Evolutionary conservation across 1,139 yeast genomes (phyloP).

Genomic region (Spencermartinsiella ligniputridi): DNA sequence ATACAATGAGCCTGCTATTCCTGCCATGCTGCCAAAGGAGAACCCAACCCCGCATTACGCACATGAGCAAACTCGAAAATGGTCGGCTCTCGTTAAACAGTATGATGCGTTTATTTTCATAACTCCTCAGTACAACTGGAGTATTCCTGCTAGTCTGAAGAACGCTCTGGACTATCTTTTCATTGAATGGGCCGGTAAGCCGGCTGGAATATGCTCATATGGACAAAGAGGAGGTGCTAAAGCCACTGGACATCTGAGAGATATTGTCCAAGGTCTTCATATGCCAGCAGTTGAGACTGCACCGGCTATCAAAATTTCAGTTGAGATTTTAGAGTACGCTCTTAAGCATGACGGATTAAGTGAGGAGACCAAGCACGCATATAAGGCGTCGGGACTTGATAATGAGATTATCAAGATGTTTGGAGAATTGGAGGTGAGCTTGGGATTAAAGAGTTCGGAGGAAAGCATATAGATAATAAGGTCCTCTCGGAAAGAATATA

Average conservation of each 20-base stretch:
- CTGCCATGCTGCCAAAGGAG: slow-evolving; percentile 9
- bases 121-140: slow-evolving; percentile 35
- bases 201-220: slow-evolving; percentile 30
- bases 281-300: slow-evolving; percentile 3
- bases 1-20: slow-evolving; percentile 14
- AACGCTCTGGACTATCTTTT: slow-evolving; percentile 34
- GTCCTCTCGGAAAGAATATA: too few relatives aligned
- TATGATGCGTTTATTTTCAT: slow-evolving; percentile 30
- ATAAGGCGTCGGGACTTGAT: background rate
- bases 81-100: slow-evolving; percentile 9
- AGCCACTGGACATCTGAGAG: slow-evolving; percentile 30
- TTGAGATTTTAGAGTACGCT: background rate
- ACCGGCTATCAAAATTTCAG: background rate
- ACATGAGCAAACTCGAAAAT: slow-evolving; percentile 12
- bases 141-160: slow-evolving; percentile 34
- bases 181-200: slow-evolving; percentile 32
- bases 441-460: too few relatives aligned
- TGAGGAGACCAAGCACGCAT: background rate
- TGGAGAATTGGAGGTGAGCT: too few relatives aligned
- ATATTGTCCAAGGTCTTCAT: slow-evolving; percentile 7
- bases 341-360: background rate
- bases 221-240: slow-evolving; percentile 35
- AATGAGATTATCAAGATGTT: background rate
- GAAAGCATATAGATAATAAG: too few relatives aligned
- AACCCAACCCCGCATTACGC: slow-evolving; percentile 11